Evolutionary conservation across 495 filamentous ascomycete species (phyloP), one percentile per base, ranked within the genome.

Genomic region (Hypoxylon perforatum): DNA sequence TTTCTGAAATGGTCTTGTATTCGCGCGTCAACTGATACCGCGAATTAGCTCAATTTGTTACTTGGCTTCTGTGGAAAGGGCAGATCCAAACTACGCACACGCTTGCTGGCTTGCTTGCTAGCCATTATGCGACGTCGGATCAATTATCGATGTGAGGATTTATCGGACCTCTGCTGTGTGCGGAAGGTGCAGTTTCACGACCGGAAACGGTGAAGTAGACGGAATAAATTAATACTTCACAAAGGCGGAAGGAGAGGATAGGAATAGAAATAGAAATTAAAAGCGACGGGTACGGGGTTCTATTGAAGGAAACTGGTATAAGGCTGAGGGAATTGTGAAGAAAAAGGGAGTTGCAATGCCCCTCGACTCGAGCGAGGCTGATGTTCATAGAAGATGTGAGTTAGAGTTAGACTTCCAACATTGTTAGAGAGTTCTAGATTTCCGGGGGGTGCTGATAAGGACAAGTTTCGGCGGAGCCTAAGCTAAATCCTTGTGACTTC

Each of bases 1-100:
- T 95, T 77, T 94, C 90, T 70, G 91, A 86, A 72, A 99, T 96
- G 73, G 87, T 85, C 81, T 93, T 90, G 80, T 97, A 99, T 82
- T 99, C 95, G 67, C 93, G 91, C 66, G 92, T 91, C 74, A 99
- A 89, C 92, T 95, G n/a, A 47, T 15, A 52, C 11, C 51, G 6
- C 52, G 45, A 67, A 51, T 63, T 57, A 62, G 51, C 53, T 35
- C 28, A 39, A 2, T 17, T 49, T 10, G 8, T 7, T 35, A 18
- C n/a, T n/a, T n/a, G n/a, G n/a, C 38, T 54, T 30, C 1, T 17
- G 17, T 21, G 35, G 38, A 33, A n/a, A 46, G 51, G 18, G 42
- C 44, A 23, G 49, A 54, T 47, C 38, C 22, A 56, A 38, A 28
- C 9, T 11, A 82, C 90, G 64, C 82, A 94, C 91, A 70, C 92